Evolutionary conservation across 2,329 filamentous ascomycete species (phyloP), one percentile per base, ranked within the genome.

Genomic region (Pyricularia sp.): DNA sequence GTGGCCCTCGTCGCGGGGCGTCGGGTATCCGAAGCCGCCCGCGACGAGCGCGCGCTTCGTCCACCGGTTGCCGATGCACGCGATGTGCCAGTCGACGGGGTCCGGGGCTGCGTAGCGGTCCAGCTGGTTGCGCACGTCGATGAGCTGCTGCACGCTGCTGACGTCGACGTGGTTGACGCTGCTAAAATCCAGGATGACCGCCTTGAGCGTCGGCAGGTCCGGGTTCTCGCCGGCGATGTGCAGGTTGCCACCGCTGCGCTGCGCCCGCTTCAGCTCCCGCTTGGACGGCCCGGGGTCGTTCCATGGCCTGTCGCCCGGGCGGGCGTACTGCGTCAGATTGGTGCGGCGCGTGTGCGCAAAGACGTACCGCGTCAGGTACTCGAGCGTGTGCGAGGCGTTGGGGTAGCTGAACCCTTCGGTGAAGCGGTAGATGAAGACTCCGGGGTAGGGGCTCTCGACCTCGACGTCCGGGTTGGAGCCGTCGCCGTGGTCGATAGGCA

Each of bases 331-430:
- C 69, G 90, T 82, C 0, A 88, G 82, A 72, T 91, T 92, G 1
- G 92, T 97, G 36, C 92, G 90, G 55, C 91, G 88, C 2, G 94
- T 97, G 70, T 89, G 81, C 63, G 83, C 78, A 72, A 90, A 90
- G 65, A 97, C 87, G 73, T 88, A 86, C 2, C 84, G 80, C 2
- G 88, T 86, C 67, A 97, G 83, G 75, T 92, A 87, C 75, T 97
- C 93, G 69, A 97, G 87, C 72, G 96, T 93, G 77, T 92, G 90
- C 75, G 92, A 92, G 25, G 93, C 93, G 74, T 97, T 99, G 70
- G 94, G 93, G 75, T 98, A 99, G 80, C 95, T 97, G 84, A 97
- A 97, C 63, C 94, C 92, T 80, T 98, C 94, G 0, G 91, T 89
- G 79, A 97, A 97, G 64, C 94, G 89, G 81, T 97, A 98, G 75